A percentile compares a stretch with the other conserved stretches of the same genome.
phyloP scores from a whole-genome alignment of 2,329 filamentous ascomycete species.

The Trichoderma endophyticum region DNA sequence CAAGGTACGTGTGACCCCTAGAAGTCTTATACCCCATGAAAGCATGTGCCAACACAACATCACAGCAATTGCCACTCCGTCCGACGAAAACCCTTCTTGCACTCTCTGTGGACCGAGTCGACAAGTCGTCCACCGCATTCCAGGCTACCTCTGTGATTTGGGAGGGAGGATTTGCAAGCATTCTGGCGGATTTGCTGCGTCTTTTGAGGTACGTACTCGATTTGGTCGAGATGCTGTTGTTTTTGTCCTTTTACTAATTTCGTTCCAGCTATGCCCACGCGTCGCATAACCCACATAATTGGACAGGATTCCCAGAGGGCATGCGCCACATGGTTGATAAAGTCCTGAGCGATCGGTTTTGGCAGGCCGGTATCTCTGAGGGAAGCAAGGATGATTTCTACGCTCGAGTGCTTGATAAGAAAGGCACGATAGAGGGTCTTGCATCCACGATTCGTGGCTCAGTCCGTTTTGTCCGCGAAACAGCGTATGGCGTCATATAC shows the following conservation, averaged over 20 bases:
- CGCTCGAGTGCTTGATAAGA: slow-evolving; percentile 83
- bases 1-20: slow-evolving; percentile 46
- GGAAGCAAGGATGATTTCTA: slow-evolving; percentile 98
- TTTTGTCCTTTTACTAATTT: neutral
- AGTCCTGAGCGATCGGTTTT: slow-evolving; percentile 91
- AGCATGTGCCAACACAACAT: slow-evolving; percentile 19
- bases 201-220: slow-evolving; percentile 61
- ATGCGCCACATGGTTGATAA: slow-evolving; percentile 74
- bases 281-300: slow-evolving; percentile 83
- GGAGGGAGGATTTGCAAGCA: slow-evolving; percentile 74
- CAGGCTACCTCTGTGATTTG: slow-evolving; percentile 77
- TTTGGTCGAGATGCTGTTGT: neutral
- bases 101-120: slow-evolving; percentile 85
- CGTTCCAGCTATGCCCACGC: slow-evolving; percentile 75
- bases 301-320: slow-evolving; percentile 71
- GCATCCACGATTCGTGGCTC: slow-evolving; percentile 89
- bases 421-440: slow-evolving; percentile 85
- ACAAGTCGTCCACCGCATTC: slow-evolving; percentile 69
- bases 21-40: too few species aligned
- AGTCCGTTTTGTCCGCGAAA: slow-evolving; percentile 85
- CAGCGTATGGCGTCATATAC: slow-evolving; percentile 90
- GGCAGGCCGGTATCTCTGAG: slow-evolving; percentile 95
- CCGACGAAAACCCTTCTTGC: slow-evolving; percentile 89
- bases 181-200: slow-evolving; percentile 82
- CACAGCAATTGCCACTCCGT: slow-evolving; percentile 69